Percentiles rank a stretch among this genome's conserved stretches.
phyloP scores from a whole-genome alignment of 371 early-diverging fungal species.

The Lichtheimia hyalospora region DNA sequence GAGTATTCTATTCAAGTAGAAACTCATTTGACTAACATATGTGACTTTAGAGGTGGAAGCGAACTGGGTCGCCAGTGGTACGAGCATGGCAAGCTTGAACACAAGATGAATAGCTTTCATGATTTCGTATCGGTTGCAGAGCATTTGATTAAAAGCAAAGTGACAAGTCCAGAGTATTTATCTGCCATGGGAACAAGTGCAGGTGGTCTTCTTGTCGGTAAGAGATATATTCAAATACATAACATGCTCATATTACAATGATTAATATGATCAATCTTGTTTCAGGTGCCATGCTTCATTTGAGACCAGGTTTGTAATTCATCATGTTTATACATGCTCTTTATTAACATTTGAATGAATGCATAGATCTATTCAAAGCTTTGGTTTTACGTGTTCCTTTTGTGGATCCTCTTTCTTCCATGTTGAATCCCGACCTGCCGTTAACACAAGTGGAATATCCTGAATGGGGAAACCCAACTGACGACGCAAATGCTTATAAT shows the following conservation, averaged over 20 bases:
- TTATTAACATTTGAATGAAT: not conserved
- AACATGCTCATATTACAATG: too few relatives aligned
- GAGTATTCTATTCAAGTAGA: slow-evolving; percentile 7
- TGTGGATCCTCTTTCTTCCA: slow-evolving; percentile 80
- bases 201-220: slow-evolving; percentile 72
- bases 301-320: slow-evolving; percentile 48
- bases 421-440: slow-evolving; percentile 76
- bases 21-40: not conserved
- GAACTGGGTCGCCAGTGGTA: slow-evolving; percentile 83
- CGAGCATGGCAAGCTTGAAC: slow-evolving; percentile 61
- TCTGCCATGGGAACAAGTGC: slow-evolving; percentile 78
- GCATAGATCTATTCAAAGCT: slow-evolving; percentile 70
- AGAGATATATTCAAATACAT: not conserved
- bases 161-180: slow-evolving; percentile 51
- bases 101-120: slow-evolving; percentile 71
- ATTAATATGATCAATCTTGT: not conserved
- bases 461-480: slow-evolving; percentile 87
- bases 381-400: slow-evolving; percentile 84
- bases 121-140: slow-evolving; percentile 75
- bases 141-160: slow-evolving; percentile 53
- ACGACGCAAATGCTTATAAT: slow-evolving; percentile 51
- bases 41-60: slow-evolving; percentile 67
- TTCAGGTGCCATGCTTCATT: slow-evolving; percentile 67
- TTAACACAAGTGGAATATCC: slow-evolving; percentile 75
- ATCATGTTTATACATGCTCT: too few relatives aligned